A percentile compares a stretch with the other conserved stretches of the same genome.
Conservation (phyloP, 2,329 filamentous ascomycete species). For the Stemphylium beticola region DNA sequence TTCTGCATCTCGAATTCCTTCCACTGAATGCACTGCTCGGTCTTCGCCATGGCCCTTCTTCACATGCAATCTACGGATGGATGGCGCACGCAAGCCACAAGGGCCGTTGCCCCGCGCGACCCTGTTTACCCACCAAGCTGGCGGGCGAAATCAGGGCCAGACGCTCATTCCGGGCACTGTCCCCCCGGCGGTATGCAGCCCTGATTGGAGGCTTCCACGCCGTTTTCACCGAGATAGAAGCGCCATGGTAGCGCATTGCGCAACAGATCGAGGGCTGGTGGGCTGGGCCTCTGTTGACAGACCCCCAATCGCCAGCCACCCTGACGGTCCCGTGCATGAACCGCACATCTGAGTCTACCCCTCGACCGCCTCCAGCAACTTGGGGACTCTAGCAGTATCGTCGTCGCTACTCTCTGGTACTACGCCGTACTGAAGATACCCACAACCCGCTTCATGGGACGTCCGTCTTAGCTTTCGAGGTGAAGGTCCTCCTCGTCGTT, state of each 20-base stretch:
- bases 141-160: not conserved
- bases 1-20: not conserved
- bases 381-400: slow-evolving; percentile 9
- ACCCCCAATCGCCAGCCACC: slow-evolving; percentile 39
- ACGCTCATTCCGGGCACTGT: not conserved
- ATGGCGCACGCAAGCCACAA: not conserved
- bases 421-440: not conserved
- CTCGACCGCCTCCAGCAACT: slow-evolving; percentile 14
- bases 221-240: slow-evolving; percentile 19
- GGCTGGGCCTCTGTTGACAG: slow-evolving; percentile 45
- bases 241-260: slow-evolving; percentile 26
- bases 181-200: not conserved
- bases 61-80: not conserved
- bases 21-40: no score
- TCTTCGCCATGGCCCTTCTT: not conserved
- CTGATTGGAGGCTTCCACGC: slow-evolving; percentile 21
- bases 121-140: slow-evolving; percentile 8
- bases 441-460: slow-evolving; percentile 26
- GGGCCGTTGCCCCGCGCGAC: slow-evolving; percentile 13
- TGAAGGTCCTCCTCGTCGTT: slow-evolving; percentile 27
- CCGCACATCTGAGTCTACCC: slow-evolving; percentile 37
- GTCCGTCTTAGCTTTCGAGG: slow-evolving; percentile 20
- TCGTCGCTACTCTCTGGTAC: slow-evolving; percentile 9
- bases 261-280: slow-evolving; percentile 24
- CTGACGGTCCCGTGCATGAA: slow-evolving; percentile 40